These are phyloP conservation scores for Hypoxylon sp. DNA, from an alignment of 2,329 filamentous ascomycete species.

Conservation along the genomic window DNA sequence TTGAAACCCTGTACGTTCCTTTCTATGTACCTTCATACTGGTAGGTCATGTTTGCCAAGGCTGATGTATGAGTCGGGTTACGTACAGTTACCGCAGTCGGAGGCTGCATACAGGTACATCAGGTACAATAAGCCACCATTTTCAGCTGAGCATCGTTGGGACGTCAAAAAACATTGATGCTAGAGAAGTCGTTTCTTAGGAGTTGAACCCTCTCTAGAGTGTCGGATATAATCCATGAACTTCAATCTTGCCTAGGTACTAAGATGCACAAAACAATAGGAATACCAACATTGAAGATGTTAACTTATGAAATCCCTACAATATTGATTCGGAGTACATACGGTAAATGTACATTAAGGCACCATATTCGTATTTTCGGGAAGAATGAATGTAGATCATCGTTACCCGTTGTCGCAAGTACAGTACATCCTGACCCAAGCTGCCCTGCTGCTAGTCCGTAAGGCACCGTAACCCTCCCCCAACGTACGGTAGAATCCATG, in stretches of 20 bases:
- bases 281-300: not conserved
- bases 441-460: not conserved
- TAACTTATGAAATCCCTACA: conserved; percentile 7
- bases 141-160: not conserved
- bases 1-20: conserved; percentile 16
- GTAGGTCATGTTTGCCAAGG: conserved; percentile 7
- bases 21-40: conserved; percentile 3
- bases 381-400: conserved; percentile 26
- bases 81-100: conserved; percentile 12
- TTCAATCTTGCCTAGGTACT: conserved; percentile 9
- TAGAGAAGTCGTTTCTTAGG: not conserved
- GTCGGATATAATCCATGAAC: conserved; percentile 8
- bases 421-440: conserved; percentile 9
- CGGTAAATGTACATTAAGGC: not conserved
- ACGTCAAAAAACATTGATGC: not conserved
- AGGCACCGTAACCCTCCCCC: conserved; percentile 2
- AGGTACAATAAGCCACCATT: conserved; percentile 10
- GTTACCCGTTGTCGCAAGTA: conserved; percentile 21
- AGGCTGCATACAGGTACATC: not conserved
- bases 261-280: not conserved
- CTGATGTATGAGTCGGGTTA: conserved; percentile 16
- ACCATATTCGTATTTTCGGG: conserved; percentile 9
- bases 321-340: conserved; percentile 7
- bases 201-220: not conserved
- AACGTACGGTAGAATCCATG: conserved; percentile 16